Base-by-base conservation (phyloP, 208 protist species). In the Crithidia bombi region DNA sequence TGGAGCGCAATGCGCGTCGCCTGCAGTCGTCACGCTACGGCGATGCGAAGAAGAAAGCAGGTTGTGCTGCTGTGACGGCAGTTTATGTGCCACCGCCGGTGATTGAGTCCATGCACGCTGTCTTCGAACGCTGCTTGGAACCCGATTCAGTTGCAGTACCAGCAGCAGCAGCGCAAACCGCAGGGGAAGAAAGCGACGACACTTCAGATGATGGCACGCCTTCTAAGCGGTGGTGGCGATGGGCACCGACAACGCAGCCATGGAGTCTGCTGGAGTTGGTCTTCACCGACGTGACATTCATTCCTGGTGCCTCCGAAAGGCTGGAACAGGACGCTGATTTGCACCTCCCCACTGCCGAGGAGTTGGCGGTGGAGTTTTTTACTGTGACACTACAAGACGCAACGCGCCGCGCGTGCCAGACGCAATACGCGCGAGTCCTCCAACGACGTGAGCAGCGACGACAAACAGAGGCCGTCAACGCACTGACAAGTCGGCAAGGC, bases 81-180 rank as follows among this genome's bases (percentile, higher is more conserved):
- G 65, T n/a, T 33, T 23, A 80, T 52, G 75, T 87, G 59, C 83
- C 83, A 5, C 39, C 75, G 15, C 46, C 75, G 25, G 83, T 91
- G 26, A 84, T 94, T 44, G 65, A 65, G 39, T 63, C 78, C 19
- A 87, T 93, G 82, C 26, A 74, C 63, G 82, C 81, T 0, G 52
- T 72, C 4, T 90, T 93, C 61, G 87, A 93, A 28, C 25, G 15
- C 23, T 76, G 75, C 23, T 41, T 46, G 12, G 56, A 19, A n/a
- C n/a, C n/a, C n/a, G n/a, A n/a, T n/a, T n/a, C n/a, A n/a, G n/a
- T n/a, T n/a, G n/a, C 19, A 28, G 21, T 5, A 28, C 17, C 38
- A 14, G 28, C 9, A 19, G 3, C 17, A 32, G 3, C 32, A 5
- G 11, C n/a, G 12, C 5, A 5, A 21, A 7, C 4, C 2, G 7